Base-by-base conservation (phyloP, 768 basidiomycete species). In the Serendipita sp. region DNA sequence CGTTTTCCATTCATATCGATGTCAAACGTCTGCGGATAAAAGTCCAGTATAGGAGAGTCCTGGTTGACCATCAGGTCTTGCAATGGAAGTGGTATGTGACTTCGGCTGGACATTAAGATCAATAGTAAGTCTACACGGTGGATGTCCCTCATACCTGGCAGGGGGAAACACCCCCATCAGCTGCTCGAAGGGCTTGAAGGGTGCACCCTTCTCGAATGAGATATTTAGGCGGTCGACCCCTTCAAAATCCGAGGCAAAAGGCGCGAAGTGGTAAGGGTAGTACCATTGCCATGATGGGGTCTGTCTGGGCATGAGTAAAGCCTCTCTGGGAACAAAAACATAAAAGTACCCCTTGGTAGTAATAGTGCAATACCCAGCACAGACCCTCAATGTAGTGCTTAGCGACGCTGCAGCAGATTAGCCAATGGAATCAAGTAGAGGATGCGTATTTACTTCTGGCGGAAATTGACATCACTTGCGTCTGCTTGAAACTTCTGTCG, bases 1-100 rank as follows among this genome's bases (percentile, higher is more conserved):
- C 88, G 90, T 76, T 98, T 98, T 64, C 96, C 96, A 70, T 99
- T 99, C 96, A 99, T 99, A 73, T 99, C 96, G 69, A 98, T 86
- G 68, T 94, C 83, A 72, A 99, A 99, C 16, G 86, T 82, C 0
- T 78, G 66, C 0, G 95, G 95, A 73, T 98, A 98, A 75, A 97
- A 98, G 69, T 98, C 94, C 64, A 91, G 82, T 72, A 98, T 97
- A 5, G 92, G 90, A 0, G 94, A 97, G 33, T 86, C 81, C 53
- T 85, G 80, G 2, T 88, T 82, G 2, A 77, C 81, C 96, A 99
- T 99, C 42, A 98, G 80, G 3, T 76, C 69, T 33, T 96, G 94
- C 77, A 97, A 93, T 0, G 82, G 78, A 31, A 78, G 71, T 1
- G 96, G 96, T 53, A 99, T 90, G 71, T 96, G 93, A 64, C 83